Conservation (phyloP, 306 rosid species). For the Dalbergia cultrata region DNA sequence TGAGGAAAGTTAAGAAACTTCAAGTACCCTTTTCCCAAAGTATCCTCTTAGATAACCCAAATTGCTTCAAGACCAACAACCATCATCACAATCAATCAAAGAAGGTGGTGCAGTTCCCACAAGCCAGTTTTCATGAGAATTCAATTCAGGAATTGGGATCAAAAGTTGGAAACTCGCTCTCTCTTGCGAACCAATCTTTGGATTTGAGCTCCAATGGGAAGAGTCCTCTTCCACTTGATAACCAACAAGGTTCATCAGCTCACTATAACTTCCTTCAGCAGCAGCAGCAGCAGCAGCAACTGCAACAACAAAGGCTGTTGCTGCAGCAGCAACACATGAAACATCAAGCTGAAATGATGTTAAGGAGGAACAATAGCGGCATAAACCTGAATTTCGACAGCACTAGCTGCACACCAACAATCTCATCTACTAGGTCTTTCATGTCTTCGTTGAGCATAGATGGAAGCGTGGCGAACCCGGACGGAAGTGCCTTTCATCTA, state of each 20-base stretch:
- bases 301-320: conserved; percentile 72
- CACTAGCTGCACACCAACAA: conserved; percentile 90
- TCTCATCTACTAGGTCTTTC: conserved; percentile 94
- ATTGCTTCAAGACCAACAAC: conserved; percentile 46
- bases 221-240: conserved; percentile 61
- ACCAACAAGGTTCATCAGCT: conserved; percentile 60
- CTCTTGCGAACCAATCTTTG: conserved; percentile 72
- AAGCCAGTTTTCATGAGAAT: conserved; percentile 59
- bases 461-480: conserved; percentile 88
- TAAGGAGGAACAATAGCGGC: conserved; percentile 77
- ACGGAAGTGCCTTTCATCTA: conserved; percentile 84
- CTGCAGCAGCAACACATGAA: conserved; percentile 76
- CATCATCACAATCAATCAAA: conserved; percentile 49
- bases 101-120: conserved; percentile 57
- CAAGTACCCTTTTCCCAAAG: conserved; percentile 67
- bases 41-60: conserved; percentile 76
- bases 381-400: conserved; percentile 87
- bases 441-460: conserved; percentile 96
- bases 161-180: conserved; percentile 53
- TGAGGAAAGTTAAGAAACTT: conserved; percentile 66
- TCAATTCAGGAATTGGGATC: conserved; percentile 66
- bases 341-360: conserved; percentile 81
- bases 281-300: conserved; percentile 64
- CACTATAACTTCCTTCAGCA: conserved; percentile 77
- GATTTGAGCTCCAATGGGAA: conserved; percentile 78